These are phyloP conservation scores for Cryptococcus wingfieldii DNA, from an alignment of 1,284 basidiomycete genomes.

Conservation along the genomic window DNA sequence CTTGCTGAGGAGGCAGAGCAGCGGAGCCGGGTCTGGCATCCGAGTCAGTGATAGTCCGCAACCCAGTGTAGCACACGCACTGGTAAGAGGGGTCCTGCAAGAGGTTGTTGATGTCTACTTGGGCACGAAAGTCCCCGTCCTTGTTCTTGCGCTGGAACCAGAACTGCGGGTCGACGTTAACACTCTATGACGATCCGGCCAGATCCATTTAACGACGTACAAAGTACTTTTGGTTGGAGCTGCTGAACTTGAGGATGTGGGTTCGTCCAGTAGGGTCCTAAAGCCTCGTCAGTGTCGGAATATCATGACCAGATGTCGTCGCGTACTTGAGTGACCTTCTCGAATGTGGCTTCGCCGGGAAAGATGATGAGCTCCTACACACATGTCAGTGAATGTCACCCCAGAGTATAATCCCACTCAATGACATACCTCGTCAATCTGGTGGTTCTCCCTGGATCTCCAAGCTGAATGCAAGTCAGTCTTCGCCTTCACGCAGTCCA, in stretches of 20 bases:
- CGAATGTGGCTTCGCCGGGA: conserved; percentile 47
- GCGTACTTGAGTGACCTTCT: conserved; percentile 38
- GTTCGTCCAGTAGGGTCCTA: conserved; percentile 43
- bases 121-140: conserved; percentile 30
- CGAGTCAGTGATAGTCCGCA: conserved; percentile 1
- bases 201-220: conserved; percentile 14
- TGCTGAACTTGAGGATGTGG: conserved; percentile 45
- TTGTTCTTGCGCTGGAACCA: conserved; percentile 43
- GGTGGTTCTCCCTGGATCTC: conserved; percentile 32
- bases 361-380: conserved; percentile 46
- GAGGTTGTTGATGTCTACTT: conserved; percentile 40
- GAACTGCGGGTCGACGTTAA: conserved; percentile 27
- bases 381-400: not conserved
- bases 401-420: not conserved
- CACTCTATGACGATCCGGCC: not conserved
- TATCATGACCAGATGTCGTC: not conserved
- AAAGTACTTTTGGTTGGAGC: conserved; percentile 45
- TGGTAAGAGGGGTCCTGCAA: conserved; percentile 41
- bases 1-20: conserved; percentile 16
- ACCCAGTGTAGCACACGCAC: conserved; percentile 18
- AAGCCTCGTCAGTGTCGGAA: not conserved
- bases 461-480: conserved; percentile 24
- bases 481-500: not conserved
- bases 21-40: conserved; percentile 17
- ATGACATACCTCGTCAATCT: conserved; percentile 37